Evolutionary conservation across 2,329 filamentous ascomycete species (phyloP).

Genomic region (Epichloe scottii): DNA sequence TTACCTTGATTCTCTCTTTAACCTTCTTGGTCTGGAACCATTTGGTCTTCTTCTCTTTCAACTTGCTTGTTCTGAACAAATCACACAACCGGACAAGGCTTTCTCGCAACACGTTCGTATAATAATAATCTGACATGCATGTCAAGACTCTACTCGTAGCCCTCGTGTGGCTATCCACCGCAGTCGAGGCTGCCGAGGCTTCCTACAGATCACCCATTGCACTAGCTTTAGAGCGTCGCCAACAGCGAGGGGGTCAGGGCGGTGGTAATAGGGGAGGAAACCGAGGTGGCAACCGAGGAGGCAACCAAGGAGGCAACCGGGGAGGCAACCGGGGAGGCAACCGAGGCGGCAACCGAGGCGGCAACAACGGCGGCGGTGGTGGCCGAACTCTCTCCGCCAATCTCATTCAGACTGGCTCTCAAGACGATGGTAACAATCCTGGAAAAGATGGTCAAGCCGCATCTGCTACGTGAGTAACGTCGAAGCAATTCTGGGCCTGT

Average conservation of each 20-base stretch:
- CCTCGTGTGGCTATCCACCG: slow-evolving; percentile 27
- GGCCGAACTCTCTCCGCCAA: slow-evolving; percentile 26
- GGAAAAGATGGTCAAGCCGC: slow-evolving; percentile 34
- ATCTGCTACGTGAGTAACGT: slow-evolving; percentile 37
- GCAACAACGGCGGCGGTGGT: slow-evolving; percentile 8
- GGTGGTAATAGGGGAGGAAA: neutral
- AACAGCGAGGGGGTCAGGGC: slow-evolving; percentile 11
- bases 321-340: slow-evolving; percentile 5
- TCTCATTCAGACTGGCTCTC: slow-evolving; percentile 37
- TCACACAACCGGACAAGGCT: slow-evolving; percentile 5
- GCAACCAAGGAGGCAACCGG: neutral
- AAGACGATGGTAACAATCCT: slow-evolving; percentile 33
- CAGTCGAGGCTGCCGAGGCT: slow-evolving; percentile 31
- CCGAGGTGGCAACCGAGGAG: neutral
- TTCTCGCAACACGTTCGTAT: slow-evolving; percentile 1
- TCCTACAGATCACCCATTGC: slow-evolving; percentile 24
- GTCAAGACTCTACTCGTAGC: slow-evolving; percentile 36
- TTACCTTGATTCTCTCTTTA: slow-evolving; percentile 9
- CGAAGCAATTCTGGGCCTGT: neutral
- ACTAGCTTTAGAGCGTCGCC: slow-evolving; percentile 27
- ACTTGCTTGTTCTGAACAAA: neutral
- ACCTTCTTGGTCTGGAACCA: slow-evolving; percentile 11
- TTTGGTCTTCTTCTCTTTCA: slow-evolving; percentile 14
- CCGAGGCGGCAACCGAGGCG: slow-evolving; percentile 4
- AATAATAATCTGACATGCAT: slow-evolving; percentile 27